These are phyloP conservation scores for Leucaena leucocephala DNA, from an alignment of 306 rosid genomes.

Conservation along the genomic window DNA sequence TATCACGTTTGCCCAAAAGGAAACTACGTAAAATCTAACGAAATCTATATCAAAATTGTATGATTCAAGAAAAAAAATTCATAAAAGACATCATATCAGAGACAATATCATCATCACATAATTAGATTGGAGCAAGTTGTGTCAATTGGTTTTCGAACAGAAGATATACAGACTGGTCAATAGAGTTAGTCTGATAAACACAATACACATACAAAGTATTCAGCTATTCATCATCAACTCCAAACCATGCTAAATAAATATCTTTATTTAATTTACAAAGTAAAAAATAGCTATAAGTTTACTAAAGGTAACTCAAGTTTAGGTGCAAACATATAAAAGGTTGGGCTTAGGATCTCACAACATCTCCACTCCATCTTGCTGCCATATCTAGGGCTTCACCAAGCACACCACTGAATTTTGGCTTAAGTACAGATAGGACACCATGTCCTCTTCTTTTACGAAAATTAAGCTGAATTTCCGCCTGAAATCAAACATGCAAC, in stretches of 20 bases:
- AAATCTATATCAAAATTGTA: neutral
- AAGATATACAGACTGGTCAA: slow-evolving; percentile 1
- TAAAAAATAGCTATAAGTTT: slow-evolving; percentile 17
- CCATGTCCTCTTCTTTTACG: slow-evolving; percentile 97
- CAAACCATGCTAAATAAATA: slow-evolving; percentile 6
- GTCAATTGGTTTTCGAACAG: neutral
- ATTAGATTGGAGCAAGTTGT: neutral
- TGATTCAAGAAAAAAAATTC: neutral
- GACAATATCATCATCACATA: slow-evolving; percentile 1
- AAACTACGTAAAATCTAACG: neutral
- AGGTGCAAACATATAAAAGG: slow-evolving; percentile 32
- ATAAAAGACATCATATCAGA: slow-evolving; percentile 1
- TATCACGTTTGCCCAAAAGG: neutral
- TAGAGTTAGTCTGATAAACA: neutral
- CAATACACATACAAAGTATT: neutral
- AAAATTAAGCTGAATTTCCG: slow-evolving; percentile 87
- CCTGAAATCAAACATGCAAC: slow-evolving; percentile 59
- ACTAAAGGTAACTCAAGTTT: neutral
- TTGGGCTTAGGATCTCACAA: slow-evolving; percentile 65
- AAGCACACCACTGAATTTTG: slow-evolving; percentile 89
- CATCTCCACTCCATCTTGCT: slow-evolving; percentile 99
- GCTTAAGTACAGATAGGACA: slow-evolving; percentile 73
- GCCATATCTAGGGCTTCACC: slow-evolving; percentile 96
- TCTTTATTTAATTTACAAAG: neutral
- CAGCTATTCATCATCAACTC: neutral